Conservation (phyloP, 2,329 filamentous ascomycete species). For the Fusarium aywerte region DNA sequence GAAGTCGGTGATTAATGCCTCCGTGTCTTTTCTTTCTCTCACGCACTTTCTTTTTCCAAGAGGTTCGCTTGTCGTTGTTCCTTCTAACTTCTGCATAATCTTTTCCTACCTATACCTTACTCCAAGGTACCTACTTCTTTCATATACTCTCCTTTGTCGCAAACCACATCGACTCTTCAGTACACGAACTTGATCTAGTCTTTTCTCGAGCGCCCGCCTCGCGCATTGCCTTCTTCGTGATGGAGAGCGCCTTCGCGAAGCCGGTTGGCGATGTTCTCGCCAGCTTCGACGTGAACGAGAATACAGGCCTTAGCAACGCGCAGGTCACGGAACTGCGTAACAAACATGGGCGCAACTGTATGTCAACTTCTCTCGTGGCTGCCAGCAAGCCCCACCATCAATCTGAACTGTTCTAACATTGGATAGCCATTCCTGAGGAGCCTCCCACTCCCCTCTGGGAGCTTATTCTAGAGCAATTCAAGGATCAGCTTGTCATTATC, state of each 20-base stretch:
- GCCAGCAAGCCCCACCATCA: slow-evolving; percentile 19
- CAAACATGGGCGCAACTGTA: slow-evolving; percentile 75
- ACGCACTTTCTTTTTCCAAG: slow-evolving; percentile 25
- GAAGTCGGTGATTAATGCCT: slow-evolving; percentile 38
- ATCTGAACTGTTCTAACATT: slow-evolving; percentile 23
- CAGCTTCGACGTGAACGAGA: slow-evolving; percentile 66
- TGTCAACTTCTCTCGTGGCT: slow-evolving; percentile 41
- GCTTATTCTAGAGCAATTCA: slow-evolving; percentile 97
- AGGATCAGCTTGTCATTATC: slow-evolving; percentile 97
- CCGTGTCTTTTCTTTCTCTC: slow-evolving; percentile 28
- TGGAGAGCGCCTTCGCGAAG: slow-evolving; percentile 72
- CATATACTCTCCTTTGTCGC: slow-evolving; percentile 25
- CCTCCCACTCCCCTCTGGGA: slow-evolving; percentile 96
- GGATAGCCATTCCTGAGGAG: slow-evolving; percentile 76
- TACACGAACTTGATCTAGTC: slow-evolving; percentile 21
- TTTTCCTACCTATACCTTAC: slow-evolving; percentile 13
- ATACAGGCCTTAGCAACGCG: slow-evolving; percentile 66
- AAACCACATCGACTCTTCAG: slow-evolving; percentile 14
- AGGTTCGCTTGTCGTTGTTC: slow-evolving; percentile 16
- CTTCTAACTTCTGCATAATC: slow-evolving; percentile 19
- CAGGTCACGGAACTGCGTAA: slow-evolving; percentile 66
- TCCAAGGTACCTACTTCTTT: slow-evolving; percentile 14
- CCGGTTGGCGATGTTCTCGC: slow-evolving; percentile 68
- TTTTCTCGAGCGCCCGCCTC: slow-evolving; percentile 33
- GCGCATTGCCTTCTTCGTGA: slow-evolving; percentile 50